These are phyloP conservation scores for Penicillium robsamsonii DNA, from an alignment of 495 filamentous ascomycete species.

Conservation along the genomic window DNA sequence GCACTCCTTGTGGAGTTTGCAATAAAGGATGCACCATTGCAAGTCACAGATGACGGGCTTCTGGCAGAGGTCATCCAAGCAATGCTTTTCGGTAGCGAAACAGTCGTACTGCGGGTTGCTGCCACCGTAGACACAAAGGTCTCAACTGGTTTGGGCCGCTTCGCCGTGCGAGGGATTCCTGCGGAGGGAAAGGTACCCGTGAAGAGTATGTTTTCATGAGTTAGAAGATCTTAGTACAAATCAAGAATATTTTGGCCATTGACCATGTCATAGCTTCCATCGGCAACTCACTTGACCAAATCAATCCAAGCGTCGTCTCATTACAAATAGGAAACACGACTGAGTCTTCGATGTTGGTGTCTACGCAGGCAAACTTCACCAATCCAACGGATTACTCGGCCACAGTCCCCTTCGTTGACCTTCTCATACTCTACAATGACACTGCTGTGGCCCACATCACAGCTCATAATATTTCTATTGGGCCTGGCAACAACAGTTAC, in stretches of 20 bases:
- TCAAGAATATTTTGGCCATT: conserved; percentile 15
- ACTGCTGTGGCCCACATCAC: conserved; percentile 72
- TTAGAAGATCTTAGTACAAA: conserved; percentile 23
- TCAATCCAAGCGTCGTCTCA: conserved; percentile 61
- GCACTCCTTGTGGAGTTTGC: conserved; percentile 67
- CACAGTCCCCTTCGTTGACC: conserved; percentile 70
- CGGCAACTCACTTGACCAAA: conserved; percentile 45
- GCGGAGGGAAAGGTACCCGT: conserved; percentile 81
- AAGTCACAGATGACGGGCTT: conserved; percentile 73
- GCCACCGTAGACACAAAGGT: conserved; percentile 84
- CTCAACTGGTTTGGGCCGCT: conserved; percentile 71
- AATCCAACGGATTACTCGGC: conserved; percentile 88
- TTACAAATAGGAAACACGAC: conserved; percentile 69
- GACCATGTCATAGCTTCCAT: conserved; percentile 37
- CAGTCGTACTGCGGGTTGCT: conserved; percentile 64
- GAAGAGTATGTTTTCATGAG: conserved; percentile 66
- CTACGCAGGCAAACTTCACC: conserved; percentile 71
- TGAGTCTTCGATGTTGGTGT: conserved; percentile 62
- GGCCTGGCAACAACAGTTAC: conserved; percentile 68
- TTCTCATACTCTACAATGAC: conserved; percentile 70
- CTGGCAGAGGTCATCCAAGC: conserved; percentile 72
- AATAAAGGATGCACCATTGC: conserved; percentile 73
- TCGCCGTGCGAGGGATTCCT: conserved; percentile 77
- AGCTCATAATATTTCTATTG: conserved; percentile 57
- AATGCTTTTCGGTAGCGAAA: conserved; percentile 66